Evolutionary conservation across 495 filamentous ascomycete species (phyloP), one percentile per base, ranked within the genome.

Genomic region (Penicillium samsonianum): DNA sequence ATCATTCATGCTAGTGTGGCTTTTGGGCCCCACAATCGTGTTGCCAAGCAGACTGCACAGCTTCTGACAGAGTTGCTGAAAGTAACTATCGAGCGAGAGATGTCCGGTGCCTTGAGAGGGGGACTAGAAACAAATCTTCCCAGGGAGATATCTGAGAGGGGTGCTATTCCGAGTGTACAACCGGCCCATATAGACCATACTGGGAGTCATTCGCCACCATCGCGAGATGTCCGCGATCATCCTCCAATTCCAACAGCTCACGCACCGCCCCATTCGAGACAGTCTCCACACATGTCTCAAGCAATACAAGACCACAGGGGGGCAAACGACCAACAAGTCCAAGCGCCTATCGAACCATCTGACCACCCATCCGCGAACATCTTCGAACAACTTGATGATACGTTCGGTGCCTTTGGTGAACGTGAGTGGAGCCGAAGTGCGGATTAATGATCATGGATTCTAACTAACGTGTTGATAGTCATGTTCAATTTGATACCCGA

Each of bases 11-110:
- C 63, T 5, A 65, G 56, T 33, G 28, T 42, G 25, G 50, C 48
- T 5, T 49, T 63, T 2, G 58, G 50, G 9, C 42, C 50, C 19
- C 52, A 59, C 50, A 63, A 65, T 51, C 56, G 60, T 3, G 63
- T 65, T 8, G 60, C 63, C 25, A 63, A 48, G 43, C 63, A 65
- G 22, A 65, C 60, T 8, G 63, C 59, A 20, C 52, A 65, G 50
- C 54, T 63, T n/a, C 30, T 65, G 23, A 63, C 60, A 7, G 60
- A 63, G 19, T 41, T 65, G 12, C 50, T 65, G 51, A 62, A 53
- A 31, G 57, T 62, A 2, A 62, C 60, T 25, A 42, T 62, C 19
- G 58, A 64, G 55, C 61, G 53, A 28, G 57, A 67, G 37, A 62
- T 59, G 58, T 23, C 40, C 22, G n/a, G 45, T 52, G 60, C 60